Conservation (phyloP, 2,329 filamentous ascomycete genomes). For the Sporothrix mexicana region DNA sequence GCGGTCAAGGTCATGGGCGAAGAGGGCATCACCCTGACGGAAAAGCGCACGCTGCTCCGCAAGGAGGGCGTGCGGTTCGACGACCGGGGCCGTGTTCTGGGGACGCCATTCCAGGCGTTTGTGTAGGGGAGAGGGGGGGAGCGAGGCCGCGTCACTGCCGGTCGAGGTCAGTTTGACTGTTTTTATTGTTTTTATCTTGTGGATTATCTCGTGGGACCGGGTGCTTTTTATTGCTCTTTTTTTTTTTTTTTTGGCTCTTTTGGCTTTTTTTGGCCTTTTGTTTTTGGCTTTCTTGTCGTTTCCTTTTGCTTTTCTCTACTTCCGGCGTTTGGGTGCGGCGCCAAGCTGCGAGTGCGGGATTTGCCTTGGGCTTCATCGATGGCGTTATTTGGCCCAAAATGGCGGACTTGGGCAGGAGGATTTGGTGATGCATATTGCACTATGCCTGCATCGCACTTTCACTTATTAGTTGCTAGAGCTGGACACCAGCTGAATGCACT, state of each 20-base stretch:
- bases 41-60: constrained; percentile 66
- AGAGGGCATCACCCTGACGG: constrained; percentile 68
- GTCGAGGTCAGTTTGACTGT: too few relatives aligned
- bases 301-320: background rate
- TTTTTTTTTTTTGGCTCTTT: background rate
- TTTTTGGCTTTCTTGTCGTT: background rate
- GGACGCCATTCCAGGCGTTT: constrained; percentile 58
- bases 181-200: too few relatives aligned
- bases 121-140: constrained; percentile 36
- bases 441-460: background rate
- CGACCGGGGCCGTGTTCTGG: constrained; percentile 63
- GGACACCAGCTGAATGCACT: background rate
- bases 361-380: constrained; percentile 12
- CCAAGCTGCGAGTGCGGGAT: background rate
- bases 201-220: background rate
- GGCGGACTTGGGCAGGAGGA: background rate
- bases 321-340: background rate
- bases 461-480: background rate
- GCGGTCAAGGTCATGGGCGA: constrained; percentile 37
- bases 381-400: constrained; percentile 25
- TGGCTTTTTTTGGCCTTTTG: background rate
- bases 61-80: constrained; percentile 71
- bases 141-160: background rate
- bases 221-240: background rate
- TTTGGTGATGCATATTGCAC: background rate